These are phyloP conservation scores for Ogataea nakhonphanomensis DNA, from an alignment of 805 yeast species.

Conservation along the genomic window DNA sequence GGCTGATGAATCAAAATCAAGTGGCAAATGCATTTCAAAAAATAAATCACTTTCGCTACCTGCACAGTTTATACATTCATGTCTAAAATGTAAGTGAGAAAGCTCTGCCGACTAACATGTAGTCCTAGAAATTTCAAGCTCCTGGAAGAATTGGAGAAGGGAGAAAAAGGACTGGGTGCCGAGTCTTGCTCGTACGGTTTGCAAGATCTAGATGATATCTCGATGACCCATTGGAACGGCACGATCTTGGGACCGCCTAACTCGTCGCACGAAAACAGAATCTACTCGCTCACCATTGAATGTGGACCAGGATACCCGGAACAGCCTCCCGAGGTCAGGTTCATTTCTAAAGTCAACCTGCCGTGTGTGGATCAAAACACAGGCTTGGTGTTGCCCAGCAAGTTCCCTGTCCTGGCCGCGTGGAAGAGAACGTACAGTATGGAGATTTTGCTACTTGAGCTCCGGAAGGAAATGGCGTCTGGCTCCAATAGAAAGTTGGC, in stretches of 20 bases:
- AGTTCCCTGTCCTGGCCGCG: conserved; percentile 64
- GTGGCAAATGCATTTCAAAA: conserved; percentile 6
- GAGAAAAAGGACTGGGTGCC: conserved; percentile 96
- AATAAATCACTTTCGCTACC: conserved; percentile 2
- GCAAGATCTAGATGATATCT: conserved; percentile 82
- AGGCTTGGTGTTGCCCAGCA: conserved; percentile 52
- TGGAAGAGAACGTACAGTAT: conserved; percentile 93
- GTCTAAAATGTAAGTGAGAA: conserved; percentile 26
- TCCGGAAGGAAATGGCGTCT: conserved; percentile 87
- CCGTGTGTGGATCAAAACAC: conserved; percentile 76
- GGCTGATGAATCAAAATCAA: conserved; percentile 7
- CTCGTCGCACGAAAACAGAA: conserved; percentile 83
- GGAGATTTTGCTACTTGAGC: conserved; percentile 87
- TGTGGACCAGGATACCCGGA: conserved; percentile 89
- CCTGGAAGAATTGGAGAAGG: conserved; percentile 94
- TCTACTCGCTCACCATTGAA: conserved; percentile 74
- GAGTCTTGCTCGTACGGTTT: conserved; percentile 96
- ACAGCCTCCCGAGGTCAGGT: conserved; percentile 77
- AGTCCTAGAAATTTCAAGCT: conserved; percentile 93
- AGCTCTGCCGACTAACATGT: conserved; percentile 3
- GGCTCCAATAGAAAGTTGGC: conserved; percentile 76
- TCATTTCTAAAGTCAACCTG: conserved; percentile 79
- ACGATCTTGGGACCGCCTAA: conserved; percentile 95
- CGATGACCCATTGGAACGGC: conserved; percentile 97
- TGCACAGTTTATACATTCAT: conserved; percentile 7